Evolutionary conservation across 768 basidiomycete species (phyloP).

Genomic region (Leccinum fibrillosum): DNA sequence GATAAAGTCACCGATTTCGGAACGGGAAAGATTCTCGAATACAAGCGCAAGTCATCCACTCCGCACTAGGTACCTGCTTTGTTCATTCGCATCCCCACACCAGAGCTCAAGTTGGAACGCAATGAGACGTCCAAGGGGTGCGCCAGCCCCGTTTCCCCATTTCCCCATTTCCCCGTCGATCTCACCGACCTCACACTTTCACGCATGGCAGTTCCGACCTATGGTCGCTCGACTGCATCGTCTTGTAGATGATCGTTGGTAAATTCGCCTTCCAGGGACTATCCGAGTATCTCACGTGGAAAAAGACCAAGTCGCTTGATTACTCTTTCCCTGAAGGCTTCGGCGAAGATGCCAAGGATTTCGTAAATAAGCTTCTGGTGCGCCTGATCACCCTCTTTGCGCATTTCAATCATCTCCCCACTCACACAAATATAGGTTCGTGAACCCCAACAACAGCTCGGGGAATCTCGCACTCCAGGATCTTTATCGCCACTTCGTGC

Average conservation of each 20-base stretch:
- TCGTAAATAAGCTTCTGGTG: conserved; percentile 77
- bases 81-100: conserved; percentile 29
- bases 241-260: conserved; percentile 91
- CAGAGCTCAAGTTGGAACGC: conserved; percentile 68
- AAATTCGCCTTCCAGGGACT: conserved; percentile 87
- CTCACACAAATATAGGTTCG: conserved; percentile 43
- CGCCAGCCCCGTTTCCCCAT: conserved; percentile 3
- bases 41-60: not conserved
- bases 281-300: conserved; percentile 92
- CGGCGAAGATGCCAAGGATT: conserved; percentile 74
- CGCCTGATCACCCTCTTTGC: not conserved
- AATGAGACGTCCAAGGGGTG: conserved; percentile 78
- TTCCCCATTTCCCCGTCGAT: not conserved
- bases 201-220: conserved; percentile 68
- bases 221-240: conserved; percentile 93
- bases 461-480: conserved; percentile 42
- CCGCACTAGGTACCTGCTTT: not conserved
- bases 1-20: conserved; percentile 96
- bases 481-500: conserved; percentile 46
- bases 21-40: conserved; percentile 66
- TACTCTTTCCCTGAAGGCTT: conserved; percentile 87
- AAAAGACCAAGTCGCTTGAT: conserved; percentile 86
- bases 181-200: not conserved
- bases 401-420: not conserved
- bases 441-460: conserved; percentile 59